Evolutionary conservation across 2,329 filamentous ascomycete genomes (phyloP), one percentile per base, ranked within the genome.

Genomic region (Ascochyta lentis): DNA sequence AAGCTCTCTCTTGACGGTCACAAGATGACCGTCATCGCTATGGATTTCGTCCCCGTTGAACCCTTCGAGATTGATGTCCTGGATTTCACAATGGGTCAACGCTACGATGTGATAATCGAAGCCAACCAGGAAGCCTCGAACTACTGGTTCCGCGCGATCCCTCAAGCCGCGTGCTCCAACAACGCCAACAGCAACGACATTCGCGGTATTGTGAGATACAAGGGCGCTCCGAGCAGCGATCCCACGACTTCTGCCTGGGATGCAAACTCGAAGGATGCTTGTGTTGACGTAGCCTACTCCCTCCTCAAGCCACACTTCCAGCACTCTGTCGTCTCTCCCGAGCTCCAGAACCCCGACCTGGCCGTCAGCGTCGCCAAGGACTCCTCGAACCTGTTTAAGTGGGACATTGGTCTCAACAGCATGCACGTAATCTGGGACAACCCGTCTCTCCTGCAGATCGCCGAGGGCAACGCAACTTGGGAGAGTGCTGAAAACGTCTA

Each of bases 341-440:
- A 45, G 12, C 34, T 40, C 3, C 44, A 47, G 10, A 44, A 63
- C 42, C 24, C 57, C 6, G 56, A 63, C 27, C 54, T 66, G 3
- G 34, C 33, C 26, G 60, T 70, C 37, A 62, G 54, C 16, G 44
- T 70, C 27, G 43, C 23, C 34, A 39, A 35, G 6, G 49, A 60
- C 52, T 38, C 19, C 3, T 41, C 43, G 34, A 58, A 49, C 16
- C 41, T 68, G 10, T 68, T 67, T 59, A 63, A 58, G 27, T 71
- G 66, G 66, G 41, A 61, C n/a, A 64, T 69, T 27, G 81, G 80
- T 64, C 69, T 67, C 24, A 78, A 73, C 23, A 77, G 75, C 23
- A 75, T 83, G 66, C 48, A 72, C 1, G 72, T 82, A 3, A 68
- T 81, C 50, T 83, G 80, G 81, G 63, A 60, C 3, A 60, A 80